A percentile compares a stretch with the other conserved stretches of the same genome.
phyloP scores from a whole-genome alignment of 192 early-diverging fungal species.

The Entomortierella parvispora region DNA sequence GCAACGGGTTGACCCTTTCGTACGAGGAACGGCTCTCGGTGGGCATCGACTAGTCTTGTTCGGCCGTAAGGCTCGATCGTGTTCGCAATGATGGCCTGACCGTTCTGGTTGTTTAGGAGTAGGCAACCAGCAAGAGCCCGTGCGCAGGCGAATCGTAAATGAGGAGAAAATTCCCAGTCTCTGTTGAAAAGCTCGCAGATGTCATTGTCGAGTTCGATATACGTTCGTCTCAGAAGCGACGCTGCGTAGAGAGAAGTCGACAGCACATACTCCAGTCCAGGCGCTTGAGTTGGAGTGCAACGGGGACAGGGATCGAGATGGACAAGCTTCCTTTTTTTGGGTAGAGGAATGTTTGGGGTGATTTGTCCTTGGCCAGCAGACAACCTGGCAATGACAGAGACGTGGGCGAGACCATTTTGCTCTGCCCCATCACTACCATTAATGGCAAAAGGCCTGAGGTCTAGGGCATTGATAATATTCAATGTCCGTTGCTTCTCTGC shows the following conservation, averaged over 20 bases:
- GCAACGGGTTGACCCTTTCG: conserved; percentile 18
- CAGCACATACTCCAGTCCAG: too few species aligned
- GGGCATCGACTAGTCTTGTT: background rate
- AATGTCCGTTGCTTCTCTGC: conserved; percentile 20
- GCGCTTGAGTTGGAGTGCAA: too few species aligned
- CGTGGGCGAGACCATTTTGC: too few species aligned
- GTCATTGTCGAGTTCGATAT: conserved; percentile 4
- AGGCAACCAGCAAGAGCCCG: conserved; percentile 27
- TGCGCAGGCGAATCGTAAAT: conserved; percentile 20
- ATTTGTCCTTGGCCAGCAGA: too few species aligned
- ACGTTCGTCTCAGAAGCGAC: background rate
- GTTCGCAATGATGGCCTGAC: conserved; percentile 15
- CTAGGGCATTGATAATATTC: conserved; percentile 12
- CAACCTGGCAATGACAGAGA: too few species aligned
- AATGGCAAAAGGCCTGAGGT: conserved; percentile 19
- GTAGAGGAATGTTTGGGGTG: too few species aligned
- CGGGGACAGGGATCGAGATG: too few species aligned
- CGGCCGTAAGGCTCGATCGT: conserved; percentile 19
- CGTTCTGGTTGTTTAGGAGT: conserved; percentile 19
- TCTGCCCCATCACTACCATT: too few species aligned
- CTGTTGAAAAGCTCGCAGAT: conserved; percentile 34
- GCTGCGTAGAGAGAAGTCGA: conserved; percentile 9
- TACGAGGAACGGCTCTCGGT: background rate
- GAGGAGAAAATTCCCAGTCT: conserved; percentile 36
- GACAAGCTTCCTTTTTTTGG: too few species aligned